A percentile compares a stretch with the other conserved stretches of the same genome.
Conservation (phyloP, 2,329 filamentous ascomycete species). For the Trichoderma endophyticum region DNA sequence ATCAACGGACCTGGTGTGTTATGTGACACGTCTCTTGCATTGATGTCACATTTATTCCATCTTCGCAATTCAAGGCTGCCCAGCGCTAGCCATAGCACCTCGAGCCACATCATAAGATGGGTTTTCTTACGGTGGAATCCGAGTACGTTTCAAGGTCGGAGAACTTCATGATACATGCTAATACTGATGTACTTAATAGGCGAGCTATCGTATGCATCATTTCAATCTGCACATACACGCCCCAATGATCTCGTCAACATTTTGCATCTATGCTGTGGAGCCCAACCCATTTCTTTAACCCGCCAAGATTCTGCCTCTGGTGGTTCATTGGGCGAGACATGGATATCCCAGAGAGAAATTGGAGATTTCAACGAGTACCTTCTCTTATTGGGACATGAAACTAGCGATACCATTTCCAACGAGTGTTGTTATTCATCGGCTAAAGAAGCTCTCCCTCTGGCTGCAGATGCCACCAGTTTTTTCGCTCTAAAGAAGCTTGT, state of each 20-base stretch:
- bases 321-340: slow-evolving; percentile 47
- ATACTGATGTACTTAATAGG: slow-evolving; percentile 42
- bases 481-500: slow-evolving; percentile 49
- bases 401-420: neutral
- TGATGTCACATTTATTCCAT: slow-evolving; percentile 70
- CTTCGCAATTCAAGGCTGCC: slow-evolving; percentile 65
- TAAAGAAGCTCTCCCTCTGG: slow-evolving; percentile 19
- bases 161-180: neutral
- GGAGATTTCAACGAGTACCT: slow-evolving; percentile 52
- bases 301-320: slow-evolving; percentile 40
- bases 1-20: slow-evolving; percentile 75
- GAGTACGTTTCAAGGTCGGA: slow-evolving; percentile 47
- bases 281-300: slow-evolving; percentile 32
- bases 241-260: slow-evolving; percentile 66
- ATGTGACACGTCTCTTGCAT: slow-evolving; percentile 71
- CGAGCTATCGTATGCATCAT: slow-evolving; percentile 65
- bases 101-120: slow-evolving; percentile 76
- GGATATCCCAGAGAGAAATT: slow-evolving; percentile 43
- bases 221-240: slow-evolving; percentile 60
- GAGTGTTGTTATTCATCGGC: slow-evolving; percentile 12
- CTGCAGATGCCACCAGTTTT: slow-evolving; percentile 33
- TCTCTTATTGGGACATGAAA: slow-evolving; percentile 45
- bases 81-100: slow-evolving; percentile 63
- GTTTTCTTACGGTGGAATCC: slow-evolving; percentile 78
- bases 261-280: slow-evolving; percentile 66